A percentile compares a stretch with the other conserved stretches of the same genome.
These are phyloP conservation scores for Calonectria hawksworthii DNA, from an alignment of 2,329 filamentous ascomycete species.

Conservation along the genomic window DNA sequence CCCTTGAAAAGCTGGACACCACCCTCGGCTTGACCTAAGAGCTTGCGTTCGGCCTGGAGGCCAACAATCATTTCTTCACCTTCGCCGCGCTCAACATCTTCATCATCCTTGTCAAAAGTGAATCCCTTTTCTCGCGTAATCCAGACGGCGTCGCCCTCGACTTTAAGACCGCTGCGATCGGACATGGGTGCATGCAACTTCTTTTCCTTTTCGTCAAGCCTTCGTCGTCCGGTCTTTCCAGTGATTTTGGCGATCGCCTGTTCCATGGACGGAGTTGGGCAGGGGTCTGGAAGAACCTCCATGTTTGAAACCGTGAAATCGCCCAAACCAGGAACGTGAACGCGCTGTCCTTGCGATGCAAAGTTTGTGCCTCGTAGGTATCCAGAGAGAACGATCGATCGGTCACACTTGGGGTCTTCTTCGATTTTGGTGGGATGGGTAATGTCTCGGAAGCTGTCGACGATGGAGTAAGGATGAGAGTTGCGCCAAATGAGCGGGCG, in stretches of 20 bases:
- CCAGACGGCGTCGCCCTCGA: conserved; percentile 97
- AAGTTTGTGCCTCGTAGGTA: conserved; percentile 97
- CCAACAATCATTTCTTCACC: conserved; percentile 96
- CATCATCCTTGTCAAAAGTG: conserved; percentile 79
- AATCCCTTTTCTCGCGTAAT: conserved; percentile 80
- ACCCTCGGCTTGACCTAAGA: conserved; percentile 86
- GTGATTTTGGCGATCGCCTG: conserved; percentile 87
- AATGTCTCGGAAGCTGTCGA: conserved; percentile 95
- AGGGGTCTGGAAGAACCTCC: conserved; percentile 92
- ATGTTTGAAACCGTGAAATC: conserved; percentile 88
- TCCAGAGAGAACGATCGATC: conserved; percentile 90
- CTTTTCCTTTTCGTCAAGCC: conserved; percentile 97
- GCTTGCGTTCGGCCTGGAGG: conserved; percentile 83
- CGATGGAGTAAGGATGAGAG: conserved; percentile 92
- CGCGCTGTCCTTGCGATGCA: conserved; percentile 83
- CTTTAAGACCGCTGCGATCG: conserved; percentile 93
- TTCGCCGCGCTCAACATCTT: conserved; percentile 84
- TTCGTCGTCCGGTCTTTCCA: conserved; percentile 83
- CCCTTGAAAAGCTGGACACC: conserved; percentile 90
- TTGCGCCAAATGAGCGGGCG: conserved; percentile 97
- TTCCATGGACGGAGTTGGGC: conserved; percentile 92
- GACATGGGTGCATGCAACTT: conserved; percentile 98
- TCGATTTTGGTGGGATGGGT: conserved; percentile 95
- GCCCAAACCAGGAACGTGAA: conserved; percentile 93
- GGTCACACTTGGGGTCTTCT: conserved; percentile 88